Evolutionary conservation across 257 asterid genomes (phyloP), one percentile per base, ranked within the genome.

Genomic region (Salvia splendens): DNA sequence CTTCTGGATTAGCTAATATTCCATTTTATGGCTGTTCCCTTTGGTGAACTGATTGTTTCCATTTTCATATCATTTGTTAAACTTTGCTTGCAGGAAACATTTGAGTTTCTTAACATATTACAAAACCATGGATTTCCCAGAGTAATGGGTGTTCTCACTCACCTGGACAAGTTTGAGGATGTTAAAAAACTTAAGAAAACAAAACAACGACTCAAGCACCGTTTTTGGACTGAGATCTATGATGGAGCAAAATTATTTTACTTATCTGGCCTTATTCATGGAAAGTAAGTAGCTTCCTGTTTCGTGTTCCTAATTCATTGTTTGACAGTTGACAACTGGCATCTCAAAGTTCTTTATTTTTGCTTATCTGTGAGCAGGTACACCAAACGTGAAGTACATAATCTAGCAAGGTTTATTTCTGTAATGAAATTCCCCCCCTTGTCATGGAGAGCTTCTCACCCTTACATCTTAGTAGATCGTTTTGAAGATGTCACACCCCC

Each of bases 61-160:
- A 12, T 51, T 51, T 59, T 33, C 42, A 42, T 57, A 5, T 68
- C 15, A 24, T 58, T 24, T 67, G 48, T 43, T 67, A 45, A n/a
- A 61, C 69, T 47, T 7, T 50, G n/a, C 71, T 73, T 85, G 69
- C 82, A 91, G 99, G 99, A 94, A 81, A 87, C 96, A 1, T 94
- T 94, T 76, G 99, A 94, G 72, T 94, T 91, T 82, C 99, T 94
- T 17, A 94, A 94, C 84, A 91, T 91, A 74, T 42, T 94, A 85
- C 96, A 94, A 80, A 91, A 87, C 78, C 99, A 94, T 77, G 99
- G 99, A 60, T 94, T 94, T 75, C 97, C 99, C 52, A 91, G 81
- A 83, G 95, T 94, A 52, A 94, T 94, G 99, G 99, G 99, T 60
- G 99, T 94, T 70, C 99, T 94, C 62, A 91, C 99, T 68, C 97